phyloP scores from a whole-genome alignment of 2,329 filamentous ascomycete species.

The Emmonsiellopsis sp. region DNA sequence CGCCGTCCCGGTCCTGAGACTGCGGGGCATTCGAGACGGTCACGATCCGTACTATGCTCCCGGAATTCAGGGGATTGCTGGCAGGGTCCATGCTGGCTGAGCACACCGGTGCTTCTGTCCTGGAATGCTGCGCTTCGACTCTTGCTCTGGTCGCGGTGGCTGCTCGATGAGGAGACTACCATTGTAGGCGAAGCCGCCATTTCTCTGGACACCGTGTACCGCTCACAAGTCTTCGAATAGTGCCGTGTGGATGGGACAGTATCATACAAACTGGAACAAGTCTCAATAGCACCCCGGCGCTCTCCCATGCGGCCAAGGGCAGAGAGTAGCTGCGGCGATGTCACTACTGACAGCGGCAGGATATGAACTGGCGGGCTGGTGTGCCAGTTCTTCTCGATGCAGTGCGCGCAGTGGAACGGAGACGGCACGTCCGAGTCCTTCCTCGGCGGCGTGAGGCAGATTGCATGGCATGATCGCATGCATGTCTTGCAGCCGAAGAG shows the following conservation, averaged over 20 bases:
- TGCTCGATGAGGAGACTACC: background rate
- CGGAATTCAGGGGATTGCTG: background rate
- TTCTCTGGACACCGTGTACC: background rate
- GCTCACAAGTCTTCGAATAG: background rate
- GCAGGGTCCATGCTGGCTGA: background rate
- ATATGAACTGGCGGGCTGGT: background rate
- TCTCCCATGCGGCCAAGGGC: too few relatives aligned
- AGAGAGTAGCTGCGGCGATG: background rate
- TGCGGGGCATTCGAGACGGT: background rate
- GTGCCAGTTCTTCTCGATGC: background rate
- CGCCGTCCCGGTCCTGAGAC: background rate
- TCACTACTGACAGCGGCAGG: background rate
- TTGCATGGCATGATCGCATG: constrained; percentile 1
- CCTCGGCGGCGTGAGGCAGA: background rate
- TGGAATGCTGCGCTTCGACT: background rate
- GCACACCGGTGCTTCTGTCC: background rate
- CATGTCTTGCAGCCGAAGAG: background rate
- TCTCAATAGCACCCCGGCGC: background rate
- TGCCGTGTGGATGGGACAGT: background rate
- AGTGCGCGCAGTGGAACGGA: background rate
- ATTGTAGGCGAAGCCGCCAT: background rate
- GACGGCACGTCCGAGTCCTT: background rate
- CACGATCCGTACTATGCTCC: background rate
- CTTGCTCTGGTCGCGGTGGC: background rate
- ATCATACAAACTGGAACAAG: background rate